Percentiles rank a stretch among this genome's conserved stretches.
Conservation (phyloP, 805 yeast genomes). For the Lipomyces starkeyi region DNA sequence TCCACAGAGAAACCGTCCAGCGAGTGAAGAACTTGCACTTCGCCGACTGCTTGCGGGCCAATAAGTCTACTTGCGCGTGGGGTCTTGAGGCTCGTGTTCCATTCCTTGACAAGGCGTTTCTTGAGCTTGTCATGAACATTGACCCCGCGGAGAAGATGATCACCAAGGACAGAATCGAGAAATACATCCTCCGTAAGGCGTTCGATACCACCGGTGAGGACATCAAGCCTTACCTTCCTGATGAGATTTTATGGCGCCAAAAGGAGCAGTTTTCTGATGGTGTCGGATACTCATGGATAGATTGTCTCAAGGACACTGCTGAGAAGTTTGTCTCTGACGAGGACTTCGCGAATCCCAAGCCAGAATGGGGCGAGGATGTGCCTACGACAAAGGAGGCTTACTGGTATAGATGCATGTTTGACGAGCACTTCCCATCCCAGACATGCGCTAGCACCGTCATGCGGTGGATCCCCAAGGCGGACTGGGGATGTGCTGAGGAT, state of each 20-base stretch:
- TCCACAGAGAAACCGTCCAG: slow-evolving; percentile 94
- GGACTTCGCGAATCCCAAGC: slow-evolving; percentile 85
- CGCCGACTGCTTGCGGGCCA: slow-evolving; percentile 97
- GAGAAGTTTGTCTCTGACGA: slow-evolving; percentile 86
- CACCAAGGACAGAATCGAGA: slow-evolving; percentile 82
- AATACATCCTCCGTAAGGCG: slow-evolving; percentile 95
- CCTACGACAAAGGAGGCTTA: slow-evolving; percentile 99
- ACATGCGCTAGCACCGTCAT: slow-evolving; percentile 96
- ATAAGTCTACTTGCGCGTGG: slow-evolving; percentile 99
- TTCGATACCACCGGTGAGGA: slow-evolving; percentile 84
- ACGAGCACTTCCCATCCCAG: slow-evolving; percentile 84
- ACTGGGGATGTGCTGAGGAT: slow-evolving; percentile 99
- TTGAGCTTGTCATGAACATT: slow-evolving; percentile 91
- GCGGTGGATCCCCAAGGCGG: slow-evolving; percentile 99
- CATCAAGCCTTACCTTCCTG: slow-evolving; percentile 86
- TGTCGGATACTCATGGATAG: slow-evolving; percentile 99
- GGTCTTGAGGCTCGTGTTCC: slow-evolving; percentile 99
- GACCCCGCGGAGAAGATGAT: slow-evolving; percentile 92
- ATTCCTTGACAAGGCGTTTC: slow-evolving; percentile 91
- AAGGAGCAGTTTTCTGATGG: slow-evolving; percentile 99
- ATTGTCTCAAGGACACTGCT: slow-evolving; percentile 94
- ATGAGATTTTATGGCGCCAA: slow-evolving; percentile 98
- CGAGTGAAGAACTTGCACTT: slow-evolving; percentile 97
- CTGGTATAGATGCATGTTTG: slow-evolving; percentile 98
- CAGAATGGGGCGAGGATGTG: slow-evolving; percentile 94